These are phyloP conservation scores for Sisymbrium altissimum DNA, from an alignment of 345 rosid species.

Conservation along the genomic window DNA sequence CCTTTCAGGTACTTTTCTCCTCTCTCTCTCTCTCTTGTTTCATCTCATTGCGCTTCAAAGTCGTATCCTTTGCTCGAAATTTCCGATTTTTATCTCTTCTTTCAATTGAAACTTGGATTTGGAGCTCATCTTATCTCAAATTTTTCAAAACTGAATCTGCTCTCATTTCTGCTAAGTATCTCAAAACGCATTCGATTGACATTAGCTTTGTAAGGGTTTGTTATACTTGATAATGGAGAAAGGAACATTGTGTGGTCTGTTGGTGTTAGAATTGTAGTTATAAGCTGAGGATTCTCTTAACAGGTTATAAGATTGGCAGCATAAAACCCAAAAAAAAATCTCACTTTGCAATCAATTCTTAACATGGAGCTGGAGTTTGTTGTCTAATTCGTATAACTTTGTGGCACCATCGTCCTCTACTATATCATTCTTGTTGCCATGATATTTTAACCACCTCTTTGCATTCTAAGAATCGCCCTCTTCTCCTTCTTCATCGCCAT, in stretches of 20 bases:
- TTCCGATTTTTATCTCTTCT: not conserved
- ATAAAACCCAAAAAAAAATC: not conserved
- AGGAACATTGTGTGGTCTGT: not conserved
- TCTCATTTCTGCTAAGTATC: not conserved
- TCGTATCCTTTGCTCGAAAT: slow-evolving; percentile 6
- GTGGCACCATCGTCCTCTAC: not conserved
- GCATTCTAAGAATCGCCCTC: slow-evolving; percentile 20
- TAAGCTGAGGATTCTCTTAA: slow-evolving; percentile 38
- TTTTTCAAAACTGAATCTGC: not conserved
- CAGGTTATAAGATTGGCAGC: slow-evolving; percentile 37
- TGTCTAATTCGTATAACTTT: slow-evolving; percentile 1
- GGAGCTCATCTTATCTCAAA: slow-evolving; percentile 1
- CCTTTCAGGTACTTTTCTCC: slow-evolving; percentile 22
- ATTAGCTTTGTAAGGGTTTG: too few relatives aligned
- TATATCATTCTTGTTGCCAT: slow-evolving; percentile 17
- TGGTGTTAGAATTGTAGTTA: slow-evolving; percentile 10
- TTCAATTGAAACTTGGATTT: not conserved
- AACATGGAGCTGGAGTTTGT: slow-evolving; percentile 35
- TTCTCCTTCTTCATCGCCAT: slow-evolving; percentile 29
- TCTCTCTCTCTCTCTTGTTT: not conserved
- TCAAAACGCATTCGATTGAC: not conserved
- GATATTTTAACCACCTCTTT: slow-evolving; percentile 12
- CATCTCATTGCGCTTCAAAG: slow-evolving; percentile 13
- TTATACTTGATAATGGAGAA: not conserved
- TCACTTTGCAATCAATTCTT: slow-evolving; percentile 4